Conservation (phyloP, 805 yeast genomes). For the Suhomyces tanzawaensis region DNA sequence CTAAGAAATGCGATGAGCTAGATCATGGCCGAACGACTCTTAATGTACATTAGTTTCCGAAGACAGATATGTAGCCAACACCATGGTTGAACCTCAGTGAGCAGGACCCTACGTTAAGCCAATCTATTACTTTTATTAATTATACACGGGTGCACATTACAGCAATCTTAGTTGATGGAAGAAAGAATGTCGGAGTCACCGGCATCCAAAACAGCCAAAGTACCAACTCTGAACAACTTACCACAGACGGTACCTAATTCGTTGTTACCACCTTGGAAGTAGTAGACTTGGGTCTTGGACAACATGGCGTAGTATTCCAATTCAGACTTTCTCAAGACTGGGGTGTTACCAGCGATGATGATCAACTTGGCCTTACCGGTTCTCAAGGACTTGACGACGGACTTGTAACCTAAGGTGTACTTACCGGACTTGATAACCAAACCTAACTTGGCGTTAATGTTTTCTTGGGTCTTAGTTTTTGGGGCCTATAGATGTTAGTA, state of each 20-base stretch:
- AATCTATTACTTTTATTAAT: conserved; percentile 9
- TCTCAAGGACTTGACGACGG: conserved; percentile 97
- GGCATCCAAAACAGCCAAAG: conserved; percentile 91
- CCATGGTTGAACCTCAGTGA: neutral
- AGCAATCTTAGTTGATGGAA: conserved; percentile 28
- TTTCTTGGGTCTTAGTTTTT: conserved; percentile 86
- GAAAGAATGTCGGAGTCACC: conserved; percentile 99
- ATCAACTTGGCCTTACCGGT: conserved; percentile 98
- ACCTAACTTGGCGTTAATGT: conserved; percentile 97
- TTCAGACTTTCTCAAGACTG: conserved; percentile 99
- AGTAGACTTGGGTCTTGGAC: conserved; percentile 95
- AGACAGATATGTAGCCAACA: neutral
- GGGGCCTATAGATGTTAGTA: conserved; percentile 80
- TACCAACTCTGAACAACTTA: conserved; percentile 99
- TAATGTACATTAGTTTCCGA: no score
- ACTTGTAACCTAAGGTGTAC: conserved; percentile 99
- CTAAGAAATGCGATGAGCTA: no score
- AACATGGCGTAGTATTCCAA: conserved; percentile 99
- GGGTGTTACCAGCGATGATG: conserved; percentile 98
- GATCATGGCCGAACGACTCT: no score
- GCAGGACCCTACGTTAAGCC: no score
- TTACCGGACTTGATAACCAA: conserved; percentile 99
- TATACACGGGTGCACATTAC: conserved; percentile 6
- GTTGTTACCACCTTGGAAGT: conserved; percentile 99
- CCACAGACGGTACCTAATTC: conserved; percentile 99